phyloP scores from a whole-genome alignment of 148 eudicot genomes.

The Heliamphora exappendiculata region DNA sequence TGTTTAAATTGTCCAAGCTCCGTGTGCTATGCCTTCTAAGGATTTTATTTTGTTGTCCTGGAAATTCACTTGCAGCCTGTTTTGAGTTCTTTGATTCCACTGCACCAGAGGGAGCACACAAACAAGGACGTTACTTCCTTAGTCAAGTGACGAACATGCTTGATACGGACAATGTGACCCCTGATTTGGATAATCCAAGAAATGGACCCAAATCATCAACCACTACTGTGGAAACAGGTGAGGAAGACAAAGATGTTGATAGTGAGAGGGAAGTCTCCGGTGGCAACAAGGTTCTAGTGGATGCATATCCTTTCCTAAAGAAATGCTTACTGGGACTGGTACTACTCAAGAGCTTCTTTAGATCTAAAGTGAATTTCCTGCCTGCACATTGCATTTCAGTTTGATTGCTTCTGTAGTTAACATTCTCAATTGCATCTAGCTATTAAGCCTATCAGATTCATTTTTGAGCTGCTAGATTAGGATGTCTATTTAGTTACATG shows the following conservation, averaged over 20 bases:
- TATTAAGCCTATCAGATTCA: not conserved
- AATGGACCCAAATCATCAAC: slow-evolving; percentile 18
- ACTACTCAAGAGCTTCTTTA: slow-evolving; percentile 16
- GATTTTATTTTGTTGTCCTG: slow-evolving; percentile 74
- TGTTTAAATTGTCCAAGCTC: slow-evolving; percentile 48
- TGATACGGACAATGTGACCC: slow-evolving; percentile 25
- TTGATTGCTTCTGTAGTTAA: not conserved
- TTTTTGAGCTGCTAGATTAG: not conserved
- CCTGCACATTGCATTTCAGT: not conserved
- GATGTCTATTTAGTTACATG: not conserved
- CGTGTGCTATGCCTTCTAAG: slow-evolving; percentile 61
- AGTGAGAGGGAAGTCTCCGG: slow-evolving; percentile 19
- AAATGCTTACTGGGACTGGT: slow-evolving; percentile 79
- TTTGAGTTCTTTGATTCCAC: slow-evolving; percentile 61
- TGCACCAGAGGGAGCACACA: slow-evolving; percentile 38
- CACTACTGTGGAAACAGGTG: slow-evolving; percentile 13
- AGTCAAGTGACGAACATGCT: slow-evolving; percentile 46
- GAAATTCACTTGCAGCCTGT: slow-evolving; percentile 59
- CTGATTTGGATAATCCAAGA: slow-evolving; percentile 9
- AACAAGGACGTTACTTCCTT: slow-evolving; percentile 58
- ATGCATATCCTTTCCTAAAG: slow-evolving; percentile 25
- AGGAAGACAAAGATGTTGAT: slow-evolving; percentile 14
- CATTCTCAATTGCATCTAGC: not conserved
- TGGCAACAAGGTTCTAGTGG: slow-evolving; percentile 21
- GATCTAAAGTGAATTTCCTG: not conserved